A percentile compares a stretch with the other conserved stretches of the same genome.
phyloP scores from a whole-genome alignment of 805 yeast species.

The Candida gorgasii region DNA sequence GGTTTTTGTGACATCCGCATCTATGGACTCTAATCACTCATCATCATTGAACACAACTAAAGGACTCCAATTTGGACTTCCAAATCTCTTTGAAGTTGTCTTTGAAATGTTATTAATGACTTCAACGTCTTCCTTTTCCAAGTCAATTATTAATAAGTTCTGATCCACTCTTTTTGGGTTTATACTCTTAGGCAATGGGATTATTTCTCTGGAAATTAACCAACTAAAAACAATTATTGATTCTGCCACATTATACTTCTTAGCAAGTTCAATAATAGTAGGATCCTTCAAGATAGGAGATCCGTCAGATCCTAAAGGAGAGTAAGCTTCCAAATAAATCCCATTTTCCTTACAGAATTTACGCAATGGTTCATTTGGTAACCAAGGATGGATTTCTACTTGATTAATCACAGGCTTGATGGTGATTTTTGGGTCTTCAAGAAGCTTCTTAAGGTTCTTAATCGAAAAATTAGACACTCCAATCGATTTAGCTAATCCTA shows the following conservation, averaged over 20 bases:
- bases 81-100: slow-evolving; percentile 14
- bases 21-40: too few relatives aligned
- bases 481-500: slow-evolving; percentile 57
- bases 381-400: slow-evolving; percentile 37
- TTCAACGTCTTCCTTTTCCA: slow-evolving; percentile 39
- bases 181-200: slow-evolving; percentile 39
- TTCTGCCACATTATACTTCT: slow-evolving; percentile 42
- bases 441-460: slow-evolving; percentile 30
- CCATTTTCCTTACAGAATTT: slow-evolving; percentile 53
- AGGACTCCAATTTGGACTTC: slow-evolving; percentile 17
- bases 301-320: slow-evolving; percentile 68
- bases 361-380: slow-evolving; percentile 66
- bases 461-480: slow-evolving; percentile 77
- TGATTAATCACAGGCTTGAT: slow-evolving; percentile 37
- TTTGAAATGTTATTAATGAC: slow-evolving; percentile 25
- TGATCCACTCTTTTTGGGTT: slow-evolving; percentile 29
- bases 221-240: slow-evolving; percentile 55
- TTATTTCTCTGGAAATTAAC: slow-evolving; percentile 41
- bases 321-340: slow-evolving; percentile 70
- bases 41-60: slow-evolving; percentile 14
- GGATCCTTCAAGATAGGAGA: slow-evolving; percentile 55
- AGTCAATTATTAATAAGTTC: slow-evolving; percentile 35
- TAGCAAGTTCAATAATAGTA: slow-evolving; percentile 44
- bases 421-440: slow-evolving; percentile 34
- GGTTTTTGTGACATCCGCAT: too few relatives aligned